Conservation (phyloP, 164 flowering plant species). For the Tetracentron sinense region DNA sequence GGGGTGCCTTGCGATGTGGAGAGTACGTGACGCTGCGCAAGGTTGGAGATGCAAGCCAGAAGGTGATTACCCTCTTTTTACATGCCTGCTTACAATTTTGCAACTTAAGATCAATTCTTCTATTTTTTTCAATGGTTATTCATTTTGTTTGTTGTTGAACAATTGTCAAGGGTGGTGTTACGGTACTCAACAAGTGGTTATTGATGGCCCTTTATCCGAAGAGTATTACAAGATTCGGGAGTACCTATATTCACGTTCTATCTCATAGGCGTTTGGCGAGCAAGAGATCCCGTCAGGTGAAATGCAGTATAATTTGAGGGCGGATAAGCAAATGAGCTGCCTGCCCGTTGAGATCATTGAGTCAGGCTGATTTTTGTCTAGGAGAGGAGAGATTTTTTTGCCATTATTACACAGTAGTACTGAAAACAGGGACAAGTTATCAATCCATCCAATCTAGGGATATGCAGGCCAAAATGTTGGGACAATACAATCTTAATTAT, state of each 20-base stretch:
- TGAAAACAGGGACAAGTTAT: too few relatives aligned
- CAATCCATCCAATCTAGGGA: too few relatives aligned
- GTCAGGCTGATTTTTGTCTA: too few relatives aligned
- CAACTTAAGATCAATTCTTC: neutral
- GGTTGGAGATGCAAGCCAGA: conserved; percentile 74
- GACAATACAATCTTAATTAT: too few relatives aligned
- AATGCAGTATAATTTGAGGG: too few relatives aligned
- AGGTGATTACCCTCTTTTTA: conserved; percentile 40
- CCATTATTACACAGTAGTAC: too few relatives aligned
- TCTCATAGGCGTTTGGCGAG: too few relatives aligned
- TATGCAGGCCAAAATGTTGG: too few relatives aligned
- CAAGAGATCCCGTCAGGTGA: too few relatives aligned
- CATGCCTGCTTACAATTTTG: neutral
- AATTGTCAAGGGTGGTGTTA: conserved; percentile 54
- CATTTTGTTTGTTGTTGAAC: neutral
- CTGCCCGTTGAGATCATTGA: too few relatives aligned
- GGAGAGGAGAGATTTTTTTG: too few relatives aligned
- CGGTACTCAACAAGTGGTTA: conserved; percentile 72
- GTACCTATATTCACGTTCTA: conserved; percentile 81
- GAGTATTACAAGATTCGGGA: conserved; percentile 90
- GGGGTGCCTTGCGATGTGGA: conserved; percentile 89
- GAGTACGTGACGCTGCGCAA: conserved; percentile 82
- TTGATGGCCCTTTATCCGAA: conserved; percentile 87
- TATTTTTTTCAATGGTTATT: neutral
- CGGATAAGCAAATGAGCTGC: too few relatives aligned